Evolutionary conservation across 805 yeast species (phyloP), one percentile per base, ranked within the genome.

Genomic region (Priceomyces carsonii): DNA sequence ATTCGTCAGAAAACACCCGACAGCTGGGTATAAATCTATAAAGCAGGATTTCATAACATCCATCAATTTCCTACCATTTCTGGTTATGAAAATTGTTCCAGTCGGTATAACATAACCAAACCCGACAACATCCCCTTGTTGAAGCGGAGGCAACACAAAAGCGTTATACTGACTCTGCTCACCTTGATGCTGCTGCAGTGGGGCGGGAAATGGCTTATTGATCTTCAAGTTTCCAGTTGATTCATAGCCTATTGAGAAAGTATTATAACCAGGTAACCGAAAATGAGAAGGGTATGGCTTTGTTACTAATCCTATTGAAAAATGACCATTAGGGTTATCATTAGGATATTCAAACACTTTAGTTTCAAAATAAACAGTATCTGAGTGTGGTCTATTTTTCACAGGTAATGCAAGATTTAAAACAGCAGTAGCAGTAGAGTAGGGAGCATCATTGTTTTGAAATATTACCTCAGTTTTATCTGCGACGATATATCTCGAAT

Each of bases 161-260:
- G 75, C 74, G 47, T 68, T 68, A 35, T 44, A 65, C 5, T 63
- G 53, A 38, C 74, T 67, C 29, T 62, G 56, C n/a, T 56, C 63
- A 2, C 64, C 69, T 21, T 44, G 45, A 45, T 68, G 72, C 40
- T 68, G 73, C 39, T 68, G 73, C 17, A 59, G 49, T 2, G 73
- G 72, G 1, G 73, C 64, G 1, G 73, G 68, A 31, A 80, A 77
- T 15, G 88, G 86, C 48, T 75, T 75, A 50, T 79, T 82, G 32
- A 84, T 73, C 42, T 86, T 69, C 37, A 83, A 61, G 40, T 80
- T 75, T 1, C 95, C 95, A 4, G 79, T 76, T 2, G 85, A 75
- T 54, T 85, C 91, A 51, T 85, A 79, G 3, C 84, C 84, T 32
- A 85, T 69, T 0, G 89, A 81, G 50, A 80, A 82, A 32, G 75